Base-by-base conservation (phyloP, 495 filamentous ascomycete genomes). In the Bacidia rubella region DNA sequence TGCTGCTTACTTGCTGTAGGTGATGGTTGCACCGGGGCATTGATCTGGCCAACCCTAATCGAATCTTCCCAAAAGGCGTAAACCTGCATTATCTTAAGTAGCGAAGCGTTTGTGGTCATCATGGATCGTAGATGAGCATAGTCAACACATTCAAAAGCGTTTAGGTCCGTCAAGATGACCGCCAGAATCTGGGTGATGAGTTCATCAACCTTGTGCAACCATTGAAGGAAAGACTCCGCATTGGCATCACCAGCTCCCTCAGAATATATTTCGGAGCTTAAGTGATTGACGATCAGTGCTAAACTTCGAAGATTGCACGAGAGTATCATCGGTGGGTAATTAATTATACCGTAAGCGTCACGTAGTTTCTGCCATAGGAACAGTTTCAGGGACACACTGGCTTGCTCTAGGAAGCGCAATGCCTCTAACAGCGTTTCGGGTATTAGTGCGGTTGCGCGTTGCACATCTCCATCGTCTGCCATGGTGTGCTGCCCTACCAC, bases 291-390 rank as follows among this genome's bases (percentile, higher is more conserved):
- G 17, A 97, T 76, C 23, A 85, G 79, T 60, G 89, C 85, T 48
- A 97, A 86, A 57, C 83, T 89, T 53, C 82, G 79, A 35, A 97
- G 71, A 57, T 86, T 78, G 65, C 88, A 95, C 1, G 82, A 87
- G 21, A 97, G 77, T 23, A 93, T 81, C 61, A 93, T 94, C 0
- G 90, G 86, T 5, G 76, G 73, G 60, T 93, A 90, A 12, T 83
- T 76, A 51, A 96, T 90, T 26, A 75, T 75, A 55, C 78, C 77
- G 60, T 99, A 97, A 1, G 93, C 88, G 27, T 89, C 83, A 22
- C 86, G 80, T 12, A 99, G 77, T 53, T 85, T 79, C 27, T 82
- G 80, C 90, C 90, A 97, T 1, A 99, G 70, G 54, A 90, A 83
- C 2, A 97, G 67, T 49, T 86, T 78, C 38, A 97, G 67, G 47